Evolutionary conservation across 169 alveolate species (phyloP).

Genomic region (Sarcocystis neurona): DNA sequence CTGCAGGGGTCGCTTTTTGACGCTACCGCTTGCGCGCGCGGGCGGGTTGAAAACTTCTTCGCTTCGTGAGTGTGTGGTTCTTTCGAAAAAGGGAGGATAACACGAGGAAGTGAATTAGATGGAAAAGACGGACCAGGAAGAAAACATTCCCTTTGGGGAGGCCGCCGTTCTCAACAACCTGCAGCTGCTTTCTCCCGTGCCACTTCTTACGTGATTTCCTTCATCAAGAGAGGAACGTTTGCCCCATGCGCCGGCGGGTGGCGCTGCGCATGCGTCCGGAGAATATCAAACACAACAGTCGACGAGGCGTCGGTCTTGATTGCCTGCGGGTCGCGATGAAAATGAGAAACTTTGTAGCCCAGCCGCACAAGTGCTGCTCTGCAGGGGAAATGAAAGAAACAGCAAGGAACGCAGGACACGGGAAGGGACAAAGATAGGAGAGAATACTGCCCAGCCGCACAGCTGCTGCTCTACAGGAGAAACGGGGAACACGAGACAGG

Average conservation of each 20-base stretch:
- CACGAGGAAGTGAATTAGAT: not conserved
- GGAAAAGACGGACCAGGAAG: not conserved
- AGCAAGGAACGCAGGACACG: not conserved
- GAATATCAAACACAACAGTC: conserved; percentile 79
- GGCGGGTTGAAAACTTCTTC: not conserved
- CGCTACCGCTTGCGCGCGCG: not conserved
- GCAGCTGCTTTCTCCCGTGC: not conserved
- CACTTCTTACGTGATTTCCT: conserved; percentile 42
- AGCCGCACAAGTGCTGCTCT: conserved; percentile 78
- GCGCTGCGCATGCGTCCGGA: conserved; percentile 74
- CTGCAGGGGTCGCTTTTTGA: too few species aligned
- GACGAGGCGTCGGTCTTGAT: conserved; percentile 83
- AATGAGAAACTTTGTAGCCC: conserved; percentile 81
- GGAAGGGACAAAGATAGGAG: not conserved
- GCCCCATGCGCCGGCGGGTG: conserved; percentile 44
- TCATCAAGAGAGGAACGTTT: conserved; percentile 35
- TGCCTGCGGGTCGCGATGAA: conserved; percentile 84
- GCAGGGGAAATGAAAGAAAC: not conserved
- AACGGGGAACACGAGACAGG: too few species aligned
- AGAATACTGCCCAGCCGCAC: too few species aligned
- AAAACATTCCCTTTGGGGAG: not conserved
- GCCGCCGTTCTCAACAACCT: not conserved
- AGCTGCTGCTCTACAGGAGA: too few species aligned
- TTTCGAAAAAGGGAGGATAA: not conserved
- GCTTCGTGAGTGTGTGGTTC: not conserved